Base-by-base conservation (phyloP, 371 early-diverging fungal genomes). In the Coemansia sp. region DNA sequence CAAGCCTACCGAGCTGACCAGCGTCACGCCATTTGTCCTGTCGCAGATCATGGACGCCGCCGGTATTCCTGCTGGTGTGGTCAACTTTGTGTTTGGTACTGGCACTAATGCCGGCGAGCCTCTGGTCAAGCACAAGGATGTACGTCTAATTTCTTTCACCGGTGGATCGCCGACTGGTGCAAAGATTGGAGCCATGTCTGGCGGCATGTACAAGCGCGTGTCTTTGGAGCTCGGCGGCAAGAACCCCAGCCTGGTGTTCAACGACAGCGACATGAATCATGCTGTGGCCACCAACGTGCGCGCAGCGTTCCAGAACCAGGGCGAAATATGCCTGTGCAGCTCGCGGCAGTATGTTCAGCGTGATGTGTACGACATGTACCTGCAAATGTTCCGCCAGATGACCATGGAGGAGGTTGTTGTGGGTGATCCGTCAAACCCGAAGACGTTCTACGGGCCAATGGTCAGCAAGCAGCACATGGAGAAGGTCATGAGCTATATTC, bases 211-310 rank as follows among this genome's bases (percentile, higher is more conserved):
- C 80, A 92, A 92, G 68, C 89, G 89, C 59, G 62, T 89, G 26
- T 87, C 87, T 4, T 69, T 92, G 42, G 92, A 92, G 71, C 78
- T 92, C 0, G 87, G 89, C 37, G 92, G 92, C 56, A 92, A 92
- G 79, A 90, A 90, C 77, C 89, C 92, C 24, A 85, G 83, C 72
- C 76, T 92, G 52, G 74, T 92, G 16, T 90, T 91, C 77, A 86
- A 79, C 21, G 92, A 92, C 71, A 83, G 84, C 60, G 83, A 92
- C 69, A 82, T 90, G 34, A 88, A 88, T 7, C 66, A 79, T 45
- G 84, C 86, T 1, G 64, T 90, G 10, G 70, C 72, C 7, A 84
- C 86, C 3, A 80, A 79, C 27, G 62, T 92, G 13, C 77, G 82
- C 1, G 82, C 86, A 1, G 74, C 84, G 10, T 92, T 88, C 74